Evolutionary conservation across 75 land plant species (phyloP).

Genomic region (Selaginella tamariscina): DNA sequence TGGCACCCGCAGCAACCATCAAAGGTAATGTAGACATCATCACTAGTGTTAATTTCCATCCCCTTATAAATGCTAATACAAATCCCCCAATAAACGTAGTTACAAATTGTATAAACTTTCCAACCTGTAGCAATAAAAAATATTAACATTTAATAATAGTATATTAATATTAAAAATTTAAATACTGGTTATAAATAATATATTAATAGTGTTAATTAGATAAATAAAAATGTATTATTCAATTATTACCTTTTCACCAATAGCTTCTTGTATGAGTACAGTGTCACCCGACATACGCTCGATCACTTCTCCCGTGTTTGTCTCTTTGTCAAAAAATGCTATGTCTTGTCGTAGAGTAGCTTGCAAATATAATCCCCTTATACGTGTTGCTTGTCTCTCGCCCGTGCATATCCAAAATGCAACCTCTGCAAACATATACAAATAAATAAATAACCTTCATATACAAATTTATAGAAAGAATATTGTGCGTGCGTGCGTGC

Average conservation of each 20-base stretch:
- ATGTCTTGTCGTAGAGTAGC: conserved; percentile 75
- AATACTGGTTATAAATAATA: background rate
- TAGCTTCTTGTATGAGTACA: conserved; percentile 77
- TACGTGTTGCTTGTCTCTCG: conserved; percentile 73
- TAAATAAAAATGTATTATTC: background rate
- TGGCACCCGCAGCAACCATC: conserved; percentile 36
- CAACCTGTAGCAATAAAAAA: conserved; percentile 38
- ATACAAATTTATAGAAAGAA: background rate
- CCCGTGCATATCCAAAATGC: conserved; percentile 72
- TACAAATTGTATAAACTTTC: conserved; percentile 46
- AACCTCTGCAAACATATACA: conserved; percentile 42
- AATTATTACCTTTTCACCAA: conserved; percentile 76
- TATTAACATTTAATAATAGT: background rate
- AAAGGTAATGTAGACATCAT: conserved; percentile 52
- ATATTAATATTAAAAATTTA: background rate
- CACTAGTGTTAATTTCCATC: conserved; percentile 73
- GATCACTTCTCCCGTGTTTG: conserved; percentile 76
- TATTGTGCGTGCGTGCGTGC: background rate
- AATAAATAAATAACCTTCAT: background rate
- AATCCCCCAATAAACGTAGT: conserved; percentile 63
- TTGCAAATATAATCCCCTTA: conserved; percentile 56
- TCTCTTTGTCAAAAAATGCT: conserved; percentile 71
- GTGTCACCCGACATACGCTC: conserved; percentile 93
- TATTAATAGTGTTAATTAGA: background rate
- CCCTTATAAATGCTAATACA: conserved; percentile 49